Evolutionary conservation across 1,139 yeast species (phyloP).

Genomic region (Candida smagusa): DNA sequence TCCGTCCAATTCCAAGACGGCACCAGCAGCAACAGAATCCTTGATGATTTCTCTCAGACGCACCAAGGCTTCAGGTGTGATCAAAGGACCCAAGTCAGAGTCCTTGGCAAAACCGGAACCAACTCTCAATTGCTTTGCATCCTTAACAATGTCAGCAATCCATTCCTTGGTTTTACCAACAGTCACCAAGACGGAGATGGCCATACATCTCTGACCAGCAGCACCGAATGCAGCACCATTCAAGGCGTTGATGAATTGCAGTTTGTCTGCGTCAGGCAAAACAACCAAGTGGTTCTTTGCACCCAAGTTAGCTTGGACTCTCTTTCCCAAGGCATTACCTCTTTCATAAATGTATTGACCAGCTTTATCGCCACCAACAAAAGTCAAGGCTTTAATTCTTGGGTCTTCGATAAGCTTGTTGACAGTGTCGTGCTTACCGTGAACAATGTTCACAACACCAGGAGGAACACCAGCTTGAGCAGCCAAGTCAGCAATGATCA

Average conservation of each 20-base stretch:
- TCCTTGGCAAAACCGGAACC: slow-evolving; percentile 65
- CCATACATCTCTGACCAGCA: slow-evolving; percentile 86
- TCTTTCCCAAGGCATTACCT: slow-evolving; percentile 67
- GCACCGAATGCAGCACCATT: slow-evolving; percentile 84
- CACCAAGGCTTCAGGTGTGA: slow-evolving; percentile 55
- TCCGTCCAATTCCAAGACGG: slow-evolving; percentile 62
- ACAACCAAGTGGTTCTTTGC: slow-evolving; percentile 77
- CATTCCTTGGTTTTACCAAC: slow-evolving; percentile 69
- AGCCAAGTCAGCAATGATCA: slow-evolving; percentile 72
- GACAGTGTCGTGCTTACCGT: slow-evolving; percentile 75
- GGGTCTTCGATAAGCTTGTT: slow-evolving; percentile 74
- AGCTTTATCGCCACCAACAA: slow-evolving; percentile 76
- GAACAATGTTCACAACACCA: slow-evolving; percentile 72
- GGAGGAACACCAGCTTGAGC: slow-evolving; percentile 77
- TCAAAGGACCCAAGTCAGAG: slow-evolving; percentile 72
- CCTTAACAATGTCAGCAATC: slow-evolving; percentile 58
- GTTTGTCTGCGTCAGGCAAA: slow-evolving; percentile 69
- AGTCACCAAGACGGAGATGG: slow-evolving; percentile 71
- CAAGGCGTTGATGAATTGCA: slow-evolving; percentile 62
- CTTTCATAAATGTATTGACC: slow-evolving; percentile 70
- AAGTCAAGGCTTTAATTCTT: slow-evolving; percentile 73
- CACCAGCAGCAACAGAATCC: slow-evolving; percentile 57
- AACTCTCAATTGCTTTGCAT: slow-evolving; percentile 56
- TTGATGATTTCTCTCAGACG: slow-evolving; percentile 56
- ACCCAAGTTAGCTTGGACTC: slow-evolving; percentile 77